Evolutionary conservation across 2,329 filamentous ascomycete species (phyloP), one percentile per base, ranked within the genome.

Genomic region (Colletotrichum nymphaeae): DNA sequence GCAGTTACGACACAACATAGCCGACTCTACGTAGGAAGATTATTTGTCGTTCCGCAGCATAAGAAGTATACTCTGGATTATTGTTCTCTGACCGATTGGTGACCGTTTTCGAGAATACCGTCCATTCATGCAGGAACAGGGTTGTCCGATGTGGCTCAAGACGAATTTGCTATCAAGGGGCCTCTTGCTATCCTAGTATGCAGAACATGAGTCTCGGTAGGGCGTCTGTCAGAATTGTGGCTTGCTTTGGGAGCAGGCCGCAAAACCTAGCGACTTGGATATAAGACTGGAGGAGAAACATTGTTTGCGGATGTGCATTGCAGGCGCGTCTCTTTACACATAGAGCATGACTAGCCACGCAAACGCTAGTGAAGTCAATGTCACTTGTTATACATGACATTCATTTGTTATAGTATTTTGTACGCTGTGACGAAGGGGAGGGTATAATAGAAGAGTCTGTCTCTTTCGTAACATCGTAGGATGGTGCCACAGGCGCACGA

Each of bases 101-200:
- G 26, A 35, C 35, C 46, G 58, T 19, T 22, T 49, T 24, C 8
- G 9, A 30, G 16, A 12, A 5, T 53, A 16, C 7, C 52, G 28
- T 42, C 63, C 65, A 58, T 32, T 35, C 37, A 63, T 55, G 69
- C 69, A 35, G 55, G 19, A 58, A 22, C 65, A 53, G 14, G 65
- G 58, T 32, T 69, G 14, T 26, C 14, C 42, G 69, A 69, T 55
- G 58, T 5, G 24, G 22, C 12, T 19, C 28, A 22, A 58, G 37
- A 35, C 35, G 26, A 30, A 42, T 56, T 70, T 28, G 26, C 19
- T 32, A 60, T 59, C 55, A 30, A 49, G 46, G 55, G 24, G 42
- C 32, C 55, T 56, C 37, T 62, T 30, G 37, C 14, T 8, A 42
- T 42, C 7, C 37, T 19, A 6, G 37, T 19, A 37, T 28, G 6